These are phyloP conservation scores for Ophiostoma australiae DNA, from an alignment of 2,329 filamentous ascomycete genomes.

Conservation along the genomic window DNA sequence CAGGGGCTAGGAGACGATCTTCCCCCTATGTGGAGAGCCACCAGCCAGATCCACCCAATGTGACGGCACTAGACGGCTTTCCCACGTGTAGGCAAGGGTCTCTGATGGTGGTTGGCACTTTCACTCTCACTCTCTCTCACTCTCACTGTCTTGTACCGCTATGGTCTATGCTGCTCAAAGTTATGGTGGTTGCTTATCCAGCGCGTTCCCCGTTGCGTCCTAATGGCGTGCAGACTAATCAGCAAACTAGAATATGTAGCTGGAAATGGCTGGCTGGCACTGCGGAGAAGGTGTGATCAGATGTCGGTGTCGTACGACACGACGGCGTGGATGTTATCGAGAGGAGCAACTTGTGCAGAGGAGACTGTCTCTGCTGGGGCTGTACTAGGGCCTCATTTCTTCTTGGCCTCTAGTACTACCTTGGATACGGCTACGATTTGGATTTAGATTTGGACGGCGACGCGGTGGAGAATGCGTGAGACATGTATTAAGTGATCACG, in stretches of 20 bases:
- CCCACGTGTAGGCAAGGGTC: slow-evolving; percentile 14
- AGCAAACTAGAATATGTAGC: background rate
- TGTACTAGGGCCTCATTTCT: background rate
- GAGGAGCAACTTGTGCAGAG: background rate
- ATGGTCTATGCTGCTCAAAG: too few relatives aligned
- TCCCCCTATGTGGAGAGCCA: background rate
- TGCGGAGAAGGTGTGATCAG: slow-evolving; percentile 1
- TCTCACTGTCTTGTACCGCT: too few relatives aligned
- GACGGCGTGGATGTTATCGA: background rate
- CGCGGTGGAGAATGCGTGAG: background rate
- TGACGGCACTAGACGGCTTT: background rate
- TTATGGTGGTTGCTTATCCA: too few relatives aligned
- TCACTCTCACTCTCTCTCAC: too few relatives aligned
- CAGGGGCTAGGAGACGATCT: slow-evolving; percentile 7
- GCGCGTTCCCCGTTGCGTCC: background rate
- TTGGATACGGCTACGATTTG: too few relatives aligned
- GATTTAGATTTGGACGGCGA: too few relatives aligned
- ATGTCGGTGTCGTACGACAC: slow-evolving; percentile 10
- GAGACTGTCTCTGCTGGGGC: background rate
- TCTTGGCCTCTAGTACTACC: too few relatives aligned
- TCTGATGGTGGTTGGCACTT: background rate
- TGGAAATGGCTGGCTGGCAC: background rate
- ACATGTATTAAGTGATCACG: too few relatives aligned
- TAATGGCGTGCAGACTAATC: background rate
- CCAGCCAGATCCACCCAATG: background rate